Evolutionary conservation across 2,329 filamentous ascomycete genomes (phyloP), one percentile per base, ranked within the genome.

Genomic region (Zalaria sp.): DNA sequence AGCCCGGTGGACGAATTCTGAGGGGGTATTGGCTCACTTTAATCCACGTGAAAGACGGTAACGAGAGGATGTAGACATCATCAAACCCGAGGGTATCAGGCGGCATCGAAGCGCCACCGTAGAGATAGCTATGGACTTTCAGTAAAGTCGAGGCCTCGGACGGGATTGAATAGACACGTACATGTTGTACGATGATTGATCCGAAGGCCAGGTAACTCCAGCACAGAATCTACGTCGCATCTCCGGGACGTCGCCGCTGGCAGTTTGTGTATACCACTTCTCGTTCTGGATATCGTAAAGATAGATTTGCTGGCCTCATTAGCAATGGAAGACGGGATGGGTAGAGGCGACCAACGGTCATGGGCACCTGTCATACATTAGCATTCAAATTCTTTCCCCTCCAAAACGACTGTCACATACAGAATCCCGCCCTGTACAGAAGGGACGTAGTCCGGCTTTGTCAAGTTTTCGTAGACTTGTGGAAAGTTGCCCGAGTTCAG

Each of bases 21-120:
- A 32, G 29, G 7, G n/a, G n/a, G 28, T 34, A 40, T n/a, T n/a
- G 25, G 25, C 7, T 27, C 28, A 45, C 43, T 6, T 43, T 28
- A 47, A 78, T 72, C 77, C 77, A 81, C 3, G 64, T 72, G 55
- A 81, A 81, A 1, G 73, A 71, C 1, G 77, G 77, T 10, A 81
- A 61, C 5, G 70, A 69, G 18, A 81, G 63, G 42, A 80, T 72
- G 50, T 77, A 81, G 42, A 73, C 65, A 57, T 81, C 76, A 50
- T 79, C 73, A 51, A 67, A 79, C 25, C 72, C 75, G 9, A 65
- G 59, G 32, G 68, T 58, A 11, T 45, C 26, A 9, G 2, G 57
- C 53, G 42, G 34, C 7, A 43, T 41, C 1, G 64, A 61, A 41
- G 65, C 62, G 10, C 77, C 77, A 35, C 77, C 77, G 50, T 79